Conservation (phyloP, 352 stramenopile species). For the Pythium sukuiense region DNA sequence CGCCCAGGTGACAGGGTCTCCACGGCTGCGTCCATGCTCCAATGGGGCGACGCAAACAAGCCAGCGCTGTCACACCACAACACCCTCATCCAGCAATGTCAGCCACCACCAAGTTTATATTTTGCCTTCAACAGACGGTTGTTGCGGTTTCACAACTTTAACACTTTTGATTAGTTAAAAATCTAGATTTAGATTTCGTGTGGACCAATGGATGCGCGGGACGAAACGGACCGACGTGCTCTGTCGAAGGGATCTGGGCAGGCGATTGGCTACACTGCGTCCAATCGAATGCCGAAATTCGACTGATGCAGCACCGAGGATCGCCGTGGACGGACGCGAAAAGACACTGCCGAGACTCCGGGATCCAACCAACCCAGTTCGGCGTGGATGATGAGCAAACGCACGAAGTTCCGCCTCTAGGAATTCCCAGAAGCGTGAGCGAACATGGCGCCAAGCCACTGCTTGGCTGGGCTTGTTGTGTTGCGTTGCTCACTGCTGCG, state of each 20-base stretch:
- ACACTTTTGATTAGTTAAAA: conserved; percentile 12
- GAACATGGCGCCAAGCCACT: neutral
- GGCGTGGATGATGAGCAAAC: neutral
- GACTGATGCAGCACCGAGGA: conserved; percentile 28
- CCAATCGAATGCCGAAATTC: conserved; percentile 17
- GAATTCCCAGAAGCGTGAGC: conserved; percentile 1
- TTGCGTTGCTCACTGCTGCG: neutral
- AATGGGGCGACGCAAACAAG: conserved; percentile 24
- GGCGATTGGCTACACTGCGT: conserved; percentile 17
- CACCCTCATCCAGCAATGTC: conserved; percentile 15
- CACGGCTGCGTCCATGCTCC: conserved; percentile 16
- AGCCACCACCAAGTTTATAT: neutral
- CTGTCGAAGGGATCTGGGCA: conserved; percentile 21
- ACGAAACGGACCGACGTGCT: conserved; percentile 7
- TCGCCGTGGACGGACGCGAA: conserved; percentile 10
- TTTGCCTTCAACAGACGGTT: neutral
- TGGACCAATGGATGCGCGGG: conserved; percentile 1
- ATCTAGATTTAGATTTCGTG: neutral
- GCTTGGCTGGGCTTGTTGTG: neutral
- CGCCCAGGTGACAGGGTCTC: neutral
- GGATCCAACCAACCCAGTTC: conserved; percentile 7
- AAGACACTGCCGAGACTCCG: neutral
- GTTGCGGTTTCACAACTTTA: conserved; percentile 3
- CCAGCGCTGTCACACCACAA: conserved; percentile 14
- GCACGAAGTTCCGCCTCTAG: conserved; percentile 12